Conservation (phyloP, 257 asterid genomes). For the Leonotis leonurus region DNA sequence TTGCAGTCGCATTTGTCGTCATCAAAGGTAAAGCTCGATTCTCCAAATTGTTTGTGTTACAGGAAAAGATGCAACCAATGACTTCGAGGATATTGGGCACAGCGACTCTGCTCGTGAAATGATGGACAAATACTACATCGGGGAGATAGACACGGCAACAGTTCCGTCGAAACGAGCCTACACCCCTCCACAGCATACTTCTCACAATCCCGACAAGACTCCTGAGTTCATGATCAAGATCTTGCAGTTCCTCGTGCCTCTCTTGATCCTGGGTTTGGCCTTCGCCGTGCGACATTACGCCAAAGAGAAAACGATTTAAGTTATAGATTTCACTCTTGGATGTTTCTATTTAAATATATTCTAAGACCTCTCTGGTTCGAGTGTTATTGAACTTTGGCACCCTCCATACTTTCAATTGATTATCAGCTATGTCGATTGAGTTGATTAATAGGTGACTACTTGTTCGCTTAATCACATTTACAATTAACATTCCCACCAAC, state of each 20-base stretch:
- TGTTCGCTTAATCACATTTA: too few relatives aligned
- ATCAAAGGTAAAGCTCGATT: background rate
- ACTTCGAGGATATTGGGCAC: conserved; percentile 61
- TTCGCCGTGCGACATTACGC: conserved; percentile 62
- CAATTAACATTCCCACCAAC: too few relatives aligned
- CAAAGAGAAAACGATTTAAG: conserved; percentile 37
- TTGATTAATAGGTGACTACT: too few relatives aligned
- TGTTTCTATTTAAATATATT: background rate
- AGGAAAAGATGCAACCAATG: conserved; percentile 86
- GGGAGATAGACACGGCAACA: conserved; percentile 45
- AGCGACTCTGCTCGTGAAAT: conserved; percentile 45
- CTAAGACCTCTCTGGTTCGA: background rate
- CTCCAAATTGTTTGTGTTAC: conserved; percentile 9
- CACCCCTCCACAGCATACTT: conserved; percentile 32
- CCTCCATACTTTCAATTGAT: background rate
- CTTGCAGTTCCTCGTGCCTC: conserved; percentile 76
- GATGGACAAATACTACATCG: conserved; percentile 43
- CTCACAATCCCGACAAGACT: conserved; percentile 53
- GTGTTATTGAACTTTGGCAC: background rate
- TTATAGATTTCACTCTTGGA: too few relatives aligned
- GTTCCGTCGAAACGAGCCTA: conserved; percentile 48
- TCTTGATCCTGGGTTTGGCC: conserved; percentile 70
- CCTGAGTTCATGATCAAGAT: conserved; percentile 68
- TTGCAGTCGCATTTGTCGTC: background rate
- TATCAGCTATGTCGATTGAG: too few relatives aligned